Base-by-base conservation (phyloP, 371 early-diverging fungal species). In the Saksenaea vasiformis region DNA sequence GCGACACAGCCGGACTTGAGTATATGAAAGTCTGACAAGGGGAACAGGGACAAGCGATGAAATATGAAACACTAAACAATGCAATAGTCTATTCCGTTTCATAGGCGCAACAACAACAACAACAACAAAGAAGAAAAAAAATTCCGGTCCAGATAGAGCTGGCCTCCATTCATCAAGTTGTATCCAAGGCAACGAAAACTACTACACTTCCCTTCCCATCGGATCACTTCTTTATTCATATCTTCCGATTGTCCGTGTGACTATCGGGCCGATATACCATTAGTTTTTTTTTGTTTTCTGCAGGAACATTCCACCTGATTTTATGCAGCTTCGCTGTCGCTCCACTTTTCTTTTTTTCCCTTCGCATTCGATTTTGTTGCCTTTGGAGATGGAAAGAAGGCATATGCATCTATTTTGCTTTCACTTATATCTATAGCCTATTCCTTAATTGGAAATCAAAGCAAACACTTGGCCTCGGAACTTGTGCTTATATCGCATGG, bases 11-110 rank as follows among this genome's bases (percentile, higher is more conserved):
- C 51, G 22, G 19, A 7, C 19, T 22, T 22, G 51, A 19, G 51
- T 22, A 22, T 47, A 22, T 47, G 22, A 22, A n/a, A 47, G 51
- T 47, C 51, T 22, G 22, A 47, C 51, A 47, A 47, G 24, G 51
- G 51, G 44, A n/a, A 31, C 31, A 31, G 31, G 51, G n/a, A 22
- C 51, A 47, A 47, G 22, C 7, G 22, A 24, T 9, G 10, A n/a
- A n/a, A 22, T n/a, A 47, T 47, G 51, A 47, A 47, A 47, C 51
- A 47, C 15, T 47, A 47, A 47, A 47, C 51, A 47, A 47, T 47
- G 22, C 31, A 31, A 31, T 31, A 22, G 22, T n/a, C 51, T 47
- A 10, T 47, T 47, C 22, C 51, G 51, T 47, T 47, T 47, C 51
- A 47, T 47, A 47, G 22, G 39, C 51, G 7, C 11, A 47, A 19